Base-by-base conservation (phyloP, 345 rosid genomes). In the Punica granatum region DNA sequence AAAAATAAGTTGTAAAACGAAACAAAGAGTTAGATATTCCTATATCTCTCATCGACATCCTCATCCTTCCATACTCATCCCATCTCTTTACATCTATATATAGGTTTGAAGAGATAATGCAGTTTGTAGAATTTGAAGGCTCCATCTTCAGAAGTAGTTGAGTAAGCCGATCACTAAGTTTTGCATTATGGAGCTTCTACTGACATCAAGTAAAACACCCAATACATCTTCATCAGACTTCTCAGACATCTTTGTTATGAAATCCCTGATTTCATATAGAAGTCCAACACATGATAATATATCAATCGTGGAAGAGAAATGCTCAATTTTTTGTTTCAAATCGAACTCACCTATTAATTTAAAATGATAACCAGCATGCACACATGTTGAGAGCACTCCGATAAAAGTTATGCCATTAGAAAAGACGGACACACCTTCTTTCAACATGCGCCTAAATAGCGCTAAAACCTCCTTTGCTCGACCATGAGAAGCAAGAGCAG, bases 221-320 rank as follows among this genome's bases (percentile, higher is more conserved):
- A 92, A 63, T 49, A 81, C 72, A 73, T 84, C 71, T 79, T 80
- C 97, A 64, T 92, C 98, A 37, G 88, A 88, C 71, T 92, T 86
- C 73, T 83, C 92, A 41, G 96, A 96, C 86, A 82, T 88, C 70
- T 69, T 84, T 69, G 77, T 81, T 67, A 92, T 70, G 33, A 92
- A 72, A 61, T 88, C 85, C 97, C 93, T 88, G n/a, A 96, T 96
- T 79, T 90, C 96, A 7, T 76, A 23, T 25, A 92, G 67, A 73
- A 64, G 62, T 35, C 98, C 97, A 32, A 88, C 89, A 54, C 97
- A 93, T 28, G 93, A 87, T 69, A 84, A 68, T 58, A 92, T 96
- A 76, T 92, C 97, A 64, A 90, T 84, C 80, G 88, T 84, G 84
- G 89, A 90, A 77, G 98, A 84, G 80, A 80, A 86, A 78, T 92